These are phyloP conservation scores for Fusarium tuaranense DNA, from an alignment of 2,329 filamentous ascomycete genomes.

Conservation along the genomic window DNA sequence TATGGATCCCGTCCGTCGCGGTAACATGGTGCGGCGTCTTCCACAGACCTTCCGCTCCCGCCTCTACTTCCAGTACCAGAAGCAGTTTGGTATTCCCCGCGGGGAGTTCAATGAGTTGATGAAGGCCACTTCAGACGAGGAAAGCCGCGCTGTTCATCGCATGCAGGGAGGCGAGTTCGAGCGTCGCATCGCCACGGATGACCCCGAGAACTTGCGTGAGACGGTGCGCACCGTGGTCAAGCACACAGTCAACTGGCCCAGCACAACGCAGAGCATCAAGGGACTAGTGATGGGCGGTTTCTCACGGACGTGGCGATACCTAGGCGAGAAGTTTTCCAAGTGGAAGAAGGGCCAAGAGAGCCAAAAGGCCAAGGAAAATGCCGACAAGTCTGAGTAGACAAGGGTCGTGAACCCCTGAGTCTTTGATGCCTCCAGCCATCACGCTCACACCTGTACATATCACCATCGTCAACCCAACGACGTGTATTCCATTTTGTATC, in stretches of 20 bases:
- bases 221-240: constrained; percentile 83
- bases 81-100: constrained; percentile 86
- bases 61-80: constrained; percentile 94
- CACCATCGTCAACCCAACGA: background rate
- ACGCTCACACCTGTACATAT: constrained; percentile 7
- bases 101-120: constrained; percentile 89
- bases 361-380: constrained; percentile 37
- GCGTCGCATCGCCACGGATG: constrained; percentile 80
- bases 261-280: constrained; percentile 88
- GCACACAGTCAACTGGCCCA: constrained; percentile 93
- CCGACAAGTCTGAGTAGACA: constrained; percentile 34
- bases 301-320: constrained; percentile 76
- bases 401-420: background rate
- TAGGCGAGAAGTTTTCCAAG: constrained; percentile 84
- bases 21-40: constrained; percentile 95
- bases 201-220: constrained; percentile 72
- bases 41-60: constrained; percentile 88
- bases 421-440: background rate
- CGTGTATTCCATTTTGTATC: constrained; percentile 7
- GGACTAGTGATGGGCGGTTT: constrained; percentile 83
- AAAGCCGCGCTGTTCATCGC: constrained; percentile 74
- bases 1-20: constrained; percentile 90
- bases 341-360: constrained; percentile 60
- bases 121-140: constrained; percentile 77
- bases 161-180: constrained; percentile 89